Evolutionary conservation across 768 basidiomycete genomes (phyloP).

Genomic region (Lyophyllum semitale): DNA sequence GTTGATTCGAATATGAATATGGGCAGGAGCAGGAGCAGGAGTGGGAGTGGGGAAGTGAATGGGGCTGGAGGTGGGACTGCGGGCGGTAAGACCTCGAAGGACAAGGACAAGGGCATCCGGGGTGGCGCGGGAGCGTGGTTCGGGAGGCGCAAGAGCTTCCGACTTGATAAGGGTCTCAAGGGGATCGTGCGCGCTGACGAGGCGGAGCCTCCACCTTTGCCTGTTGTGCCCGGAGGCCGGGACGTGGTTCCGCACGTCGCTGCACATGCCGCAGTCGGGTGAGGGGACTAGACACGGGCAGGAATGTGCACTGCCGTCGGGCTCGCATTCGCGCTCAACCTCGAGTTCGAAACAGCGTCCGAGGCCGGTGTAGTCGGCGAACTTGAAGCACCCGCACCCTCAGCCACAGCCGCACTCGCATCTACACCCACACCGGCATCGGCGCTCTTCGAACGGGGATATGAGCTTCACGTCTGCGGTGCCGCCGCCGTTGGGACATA

Average conservation of each 20-base stretch:
- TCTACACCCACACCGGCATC: background rate
- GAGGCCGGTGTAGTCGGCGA: conserved; percentile 2
- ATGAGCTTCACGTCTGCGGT: too few species aligned
- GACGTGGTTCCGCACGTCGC: conserved; percentile 10
- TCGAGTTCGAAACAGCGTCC: background rate
- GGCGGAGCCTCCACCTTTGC: conserved; percentile 11
- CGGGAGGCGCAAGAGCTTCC: conserved; percentile 51
- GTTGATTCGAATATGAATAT: conserved; percentile 8
- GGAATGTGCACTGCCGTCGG: background rate
- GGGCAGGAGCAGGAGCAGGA: conserved; percentile 11
- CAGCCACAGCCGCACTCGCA: background rate
- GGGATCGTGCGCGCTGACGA: conserved; percentile 13
- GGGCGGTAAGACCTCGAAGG: conserved; percentile 29
- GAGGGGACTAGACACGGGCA: background rate
- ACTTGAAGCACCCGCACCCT: too few species aligned
- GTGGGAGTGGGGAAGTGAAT: conserved; percentile 1
- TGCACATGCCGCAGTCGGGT: conserved; percentile 4
- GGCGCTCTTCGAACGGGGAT: conserved; percentile 6
- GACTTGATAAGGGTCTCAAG: conserved; percentile 29
- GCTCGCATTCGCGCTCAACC: background rate
- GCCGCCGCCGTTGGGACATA: background rate
- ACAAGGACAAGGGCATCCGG: conserved; percentile 38
- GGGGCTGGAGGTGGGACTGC: background rate
- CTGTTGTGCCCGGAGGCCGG: background rate
- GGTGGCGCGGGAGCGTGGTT: conserved; percentile 43